Conservation (phyloP, 768 basidiomycete genomes). For the Leucocoprinus leucothites region DNA sequence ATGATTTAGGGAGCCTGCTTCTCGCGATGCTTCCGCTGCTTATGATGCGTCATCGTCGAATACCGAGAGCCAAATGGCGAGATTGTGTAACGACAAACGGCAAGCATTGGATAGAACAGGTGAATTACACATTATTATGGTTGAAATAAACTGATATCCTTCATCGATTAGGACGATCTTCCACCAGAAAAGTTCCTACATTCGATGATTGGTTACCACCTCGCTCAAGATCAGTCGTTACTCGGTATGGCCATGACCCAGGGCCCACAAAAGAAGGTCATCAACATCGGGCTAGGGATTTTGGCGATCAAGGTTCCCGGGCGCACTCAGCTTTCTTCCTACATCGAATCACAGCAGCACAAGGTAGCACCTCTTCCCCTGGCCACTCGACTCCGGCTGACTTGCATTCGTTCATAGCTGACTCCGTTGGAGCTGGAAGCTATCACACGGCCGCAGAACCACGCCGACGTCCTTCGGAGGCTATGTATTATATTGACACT, state of each 20-base stretch:
- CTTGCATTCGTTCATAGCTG: conserved; percentile 14
- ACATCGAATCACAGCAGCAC: conserved; percentile 70
- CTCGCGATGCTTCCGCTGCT: conserved; percentile 74
- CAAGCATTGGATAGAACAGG: conserved; percentile 85
- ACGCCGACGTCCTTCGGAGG: conserved; percentile 68
- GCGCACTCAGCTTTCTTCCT: conserved; percentile 55
- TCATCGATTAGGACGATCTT: conserved; percentile 53
- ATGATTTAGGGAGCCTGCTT: conserved; percentile 57
- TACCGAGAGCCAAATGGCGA: conserved; percentile 72
- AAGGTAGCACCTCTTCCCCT: conserved; percentile 46
- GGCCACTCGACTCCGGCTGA: conserved; percentile 1
- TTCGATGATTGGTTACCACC: conserved; percentile 80
- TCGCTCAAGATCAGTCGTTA: conserved; percentile 62
- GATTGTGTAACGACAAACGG: conserved; percentile 58
- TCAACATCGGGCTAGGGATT: conserved; percentile 81
- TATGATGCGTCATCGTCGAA: conserved; percentile 83
- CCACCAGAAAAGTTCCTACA: conserved; percentile 61
- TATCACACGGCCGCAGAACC: conserved; percentile 46
- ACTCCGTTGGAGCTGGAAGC: conserved; percentile 39
- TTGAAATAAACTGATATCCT: background rate
- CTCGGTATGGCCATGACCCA: conserved; percentile 88
- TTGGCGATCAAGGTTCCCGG: conserved; percentile 66
- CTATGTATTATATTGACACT: conserved; percentile 76
- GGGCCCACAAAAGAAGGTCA: conserved; percentile 68
- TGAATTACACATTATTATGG: conserved; percentile 16